These are phyloP conservation scores for Quercus variabilis DNA, from an alignment of 306 rosid genomes.

Conservation along the genomic window DNA sequence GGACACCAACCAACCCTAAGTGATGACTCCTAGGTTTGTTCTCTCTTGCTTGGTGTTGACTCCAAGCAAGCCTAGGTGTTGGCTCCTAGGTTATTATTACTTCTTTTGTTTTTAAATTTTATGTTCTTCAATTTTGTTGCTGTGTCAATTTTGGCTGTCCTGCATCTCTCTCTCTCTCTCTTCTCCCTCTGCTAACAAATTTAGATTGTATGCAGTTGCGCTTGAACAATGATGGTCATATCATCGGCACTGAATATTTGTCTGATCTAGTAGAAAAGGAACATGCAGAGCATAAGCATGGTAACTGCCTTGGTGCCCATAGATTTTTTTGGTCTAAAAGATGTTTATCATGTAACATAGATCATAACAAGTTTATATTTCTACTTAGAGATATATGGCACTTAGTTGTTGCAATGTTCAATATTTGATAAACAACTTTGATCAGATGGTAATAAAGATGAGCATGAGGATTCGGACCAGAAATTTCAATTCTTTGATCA, in stretches of 20 bases:
- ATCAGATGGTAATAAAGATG: conserved; percentile 56
- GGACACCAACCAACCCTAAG: no score
- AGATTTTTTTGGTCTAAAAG: conserved; percentile 1
- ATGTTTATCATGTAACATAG: not conserved
- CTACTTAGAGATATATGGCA: not conserved
- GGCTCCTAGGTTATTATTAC: no score
- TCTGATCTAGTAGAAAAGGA: conserved; percentile 97
- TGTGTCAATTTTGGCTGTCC: no score
- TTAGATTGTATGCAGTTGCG: conserved; percentile 71
- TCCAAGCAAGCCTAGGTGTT: no score
- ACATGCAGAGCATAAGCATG: conserved; percentile 56
- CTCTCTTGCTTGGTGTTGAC: no score
- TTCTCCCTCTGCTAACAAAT: conserved; percentile 23
- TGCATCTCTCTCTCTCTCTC: no score
- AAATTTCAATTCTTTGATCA: conserved; percentile 63
- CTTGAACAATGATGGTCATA: conserved; percentile 69
- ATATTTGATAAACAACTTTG: conserved; percentile 18
- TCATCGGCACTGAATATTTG: conserved; percentile 86
- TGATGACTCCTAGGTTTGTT: no score
- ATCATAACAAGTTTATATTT: not conserved
- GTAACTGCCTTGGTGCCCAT: conserved; percentile 41
- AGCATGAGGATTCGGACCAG: conserved; percentile 49
- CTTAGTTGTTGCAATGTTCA: not conserved
- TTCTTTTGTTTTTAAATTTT: no score
- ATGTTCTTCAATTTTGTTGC: no score